Evolutionary conservation across 192 early-diverging fungal genomes (phyloP).

Genomic region (Rhizophagus sp.): DNA sequence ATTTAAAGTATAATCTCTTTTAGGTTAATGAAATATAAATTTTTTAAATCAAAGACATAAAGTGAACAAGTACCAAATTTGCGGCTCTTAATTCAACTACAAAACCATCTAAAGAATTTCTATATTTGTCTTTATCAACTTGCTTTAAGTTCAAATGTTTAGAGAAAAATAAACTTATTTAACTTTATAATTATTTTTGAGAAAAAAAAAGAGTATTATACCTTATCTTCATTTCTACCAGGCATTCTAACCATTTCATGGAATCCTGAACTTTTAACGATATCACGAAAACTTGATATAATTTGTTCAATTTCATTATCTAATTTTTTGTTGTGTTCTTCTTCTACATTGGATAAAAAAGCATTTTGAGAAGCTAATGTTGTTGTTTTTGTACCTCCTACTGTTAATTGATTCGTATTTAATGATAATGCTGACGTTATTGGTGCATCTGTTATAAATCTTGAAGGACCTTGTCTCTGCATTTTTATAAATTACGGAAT

Average conservation of each 20-base stretch:
- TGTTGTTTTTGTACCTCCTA: slow-evolving; percentile 13
- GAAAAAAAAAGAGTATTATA: not conserved
- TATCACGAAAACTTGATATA: not conserved
- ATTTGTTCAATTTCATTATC: slow-evolving; percentile 28
- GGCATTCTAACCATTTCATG: not conserved
- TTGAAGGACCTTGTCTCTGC: not conserved
- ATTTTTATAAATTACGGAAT: not conserved
- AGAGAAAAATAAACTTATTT: not conserved
- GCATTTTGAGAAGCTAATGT: slow-evolving; percentile 24
- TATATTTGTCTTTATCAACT: slow-evolving; percentile 32
- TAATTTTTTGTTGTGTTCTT: slow-evolving; percentile 21
- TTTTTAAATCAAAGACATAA: not conserved
- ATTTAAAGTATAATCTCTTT: not conserved
- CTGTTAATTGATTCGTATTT: not conserved
- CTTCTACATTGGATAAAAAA: slow-evolving; percentile 24
- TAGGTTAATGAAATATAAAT: not conserved
- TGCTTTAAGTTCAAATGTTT: not conserved
- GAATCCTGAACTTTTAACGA: slow-evolving; percentile 18
- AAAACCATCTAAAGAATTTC: slow-evolving; percentile 23
- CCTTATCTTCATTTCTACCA: slow-evolving; percentile 14
- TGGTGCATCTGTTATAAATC: slow-evolving; percentile 23
- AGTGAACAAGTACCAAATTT: slow-evolving; percentile 11
- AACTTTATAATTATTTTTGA: not conserved
- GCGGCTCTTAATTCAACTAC: slow-evolving; percentile 23
- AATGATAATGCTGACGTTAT: slow-evolving; percentile 9